These are phyloP conservation scores for Steccherinum ochraceum DNA, from an alignment of 768 basidiomycete species.

Conservation along the genomic window DNA sequence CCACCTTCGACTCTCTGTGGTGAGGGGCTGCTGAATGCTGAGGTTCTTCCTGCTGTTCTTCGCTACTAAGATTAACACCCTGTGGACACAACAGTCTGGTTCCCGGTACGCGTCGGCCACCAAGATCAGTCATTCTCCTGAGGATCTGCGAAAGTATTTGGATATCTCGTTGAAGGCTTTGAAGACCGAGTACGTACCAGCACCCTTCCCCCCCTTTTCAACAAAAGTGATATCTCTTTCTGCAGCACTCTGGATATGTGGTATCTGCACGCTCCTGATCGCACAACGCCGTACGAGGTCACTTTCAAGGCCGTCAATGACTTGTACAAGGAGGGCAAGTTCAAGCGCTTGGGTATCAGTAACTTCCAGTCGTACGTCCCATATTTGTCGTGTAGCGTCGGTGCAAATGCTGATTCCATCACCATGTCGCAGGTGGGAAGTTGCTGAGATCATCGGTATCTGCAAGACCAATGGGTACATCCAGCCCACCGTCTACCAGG, in stretches of 20 bases:
- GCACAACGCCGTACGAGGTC: constrained; percentile 38
- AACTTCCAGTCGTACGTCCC: constrained; percentile 36
- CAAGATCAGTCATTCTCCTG: neutral
- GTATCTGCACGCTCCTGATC: constrained; percentile 42
- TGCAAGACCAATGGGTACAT: constrained; percentile 40
- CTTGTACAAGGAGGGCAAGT: constrained; percentile 45
- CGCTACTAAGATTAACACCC: neutral
- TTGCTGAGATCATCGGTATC: constrained; percentile 37
- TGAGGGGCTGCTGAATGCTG: no score
- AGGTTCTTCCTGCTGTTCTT: no score
- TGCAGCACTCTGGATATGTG: constrained; percentile 33
- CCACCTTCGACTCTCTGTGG: neutral
- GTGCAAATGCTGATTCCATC: neutral
- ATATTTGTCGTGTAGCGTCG: no score
- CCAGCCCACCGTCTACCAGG: constrained; percentile 43
- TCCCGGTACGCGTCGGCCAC: neutral
- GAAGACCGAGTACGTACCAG: constrained; percentile 37
- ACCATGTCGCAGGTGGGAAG: constrained; percentile 34
- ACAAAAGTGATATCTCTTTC: neutral
- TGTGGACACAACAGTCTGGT: neutral
- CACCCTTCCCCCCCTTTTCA: neutral
- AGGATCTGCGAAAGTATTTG: constrained; percentile 30
- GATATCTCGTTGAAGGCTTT: constrained; percentile 34
- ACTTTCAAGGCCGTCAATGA: constrained; percentile 42
- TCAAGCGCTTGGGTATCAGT: constrained; percentile 39